A percentile compares a stretch with the other conserved stretches of the same genome.
Conservation (phyloP, 2,329 filamentous ascomycete species). For the Penicillium sclerotigenum region DNA sequence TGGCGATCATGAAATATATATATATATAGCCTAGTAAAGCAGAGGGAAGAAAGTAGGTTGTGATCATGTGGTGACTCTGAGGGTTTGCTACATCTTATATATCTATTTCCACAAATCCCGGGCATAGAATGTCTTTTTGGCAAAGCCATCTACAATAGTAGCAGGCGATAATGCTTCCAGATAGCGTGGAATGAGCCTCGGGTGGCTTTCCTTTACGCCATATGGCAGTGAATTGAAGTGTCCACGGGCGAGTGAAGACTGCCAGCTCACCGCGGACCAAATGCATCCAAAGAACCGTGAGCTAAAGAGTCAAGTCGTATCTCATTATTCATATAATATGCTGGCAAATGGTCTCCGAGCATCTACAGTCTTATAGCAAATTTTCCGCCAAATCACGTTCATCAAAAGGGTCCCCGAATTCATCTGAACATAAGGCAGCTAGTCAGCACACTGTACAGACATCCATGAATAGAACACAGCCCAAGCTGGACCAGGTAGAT, state of each 20-base stretch:
- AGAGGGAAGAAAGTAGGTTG: neutral
- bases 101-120: neutral
- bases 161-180: neutral
- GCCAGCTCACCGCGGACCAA: too few species aligned
- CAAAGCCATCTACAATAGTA: neutral
- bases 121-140: neutral
- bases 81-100: neutral
- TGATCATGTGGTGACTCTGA: neutral
- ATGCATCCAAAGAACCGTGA: neutral
- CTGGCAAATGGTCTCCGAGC: slow-evolving; percentile 1
- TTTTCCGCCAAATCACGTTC: slow-evolving; percentile 38
- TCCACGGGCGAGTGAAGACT: neutral
- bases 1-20: neutral
- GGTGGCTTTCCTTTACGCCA: too few species aligned
- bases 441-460: neutral
- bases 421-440: slow-evolving; percentile 29
- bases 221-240: neutral
- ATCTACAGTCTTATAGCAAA: slow-evolving; percentile 11
- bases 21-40: neutral
- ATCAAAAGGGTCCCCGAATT: slow-evolving; percentile 48
- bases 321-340: slow-evolving; percentile 28
- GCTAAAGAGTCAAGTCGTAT: slow-evolving; percentile 16
- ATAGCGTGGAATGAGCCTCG: neutral
- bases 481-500: neutral
- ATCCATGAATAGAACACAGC: neutral